Base-by-base conservation (phyloP, 106 monocot species). In the Dendrobium catenatum region DNA sequence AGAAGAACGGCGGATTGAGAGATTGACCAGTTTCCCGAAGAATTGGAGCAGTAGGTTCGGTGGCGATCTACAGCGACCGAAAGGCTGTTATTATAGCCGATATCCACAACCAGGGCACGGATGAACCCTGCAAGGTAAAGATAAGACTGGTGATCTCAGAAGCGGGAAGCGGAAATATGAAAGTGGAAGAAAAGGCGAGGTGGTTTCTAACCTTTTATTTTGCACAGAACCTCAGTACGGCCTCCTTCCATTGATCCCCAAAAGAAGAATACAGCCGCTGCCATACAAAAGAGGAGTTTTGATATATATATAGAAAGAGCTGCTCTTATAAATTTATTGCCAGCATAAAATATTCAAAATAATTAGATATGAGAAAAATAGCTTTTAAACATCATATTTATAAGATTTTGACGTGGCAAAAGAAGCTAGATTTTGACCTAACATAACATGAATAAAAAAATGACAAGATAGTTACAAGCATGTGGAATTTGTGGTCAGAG, bases 51-150 rank as follows among this genome's bases (percentile, higher is more conserved):
- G 43, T 20, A 74, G 74, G 4, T 74, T 44, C 19, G 74, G 43
- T 74, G n/a, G 74, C 43, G 43, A 74, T 74, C 74, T 41, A 74
- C 15, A 74, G 74, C 74, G 43, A 74, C n/a, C 74, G n/a, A 74
- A 74, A 43, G 42, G 43, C 74, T 18, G n/a, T 29, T 5, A 43
- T 74, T 74, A 19, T 74, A 6, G 41, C 43, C 40, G 43, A 74
- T 15, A 44, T 74, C 42, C 41, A 74, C 17, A 74, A 74, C 7
- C 17, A 74, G n/a, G n/a, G 74, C 18, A 41, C 41, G 43, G 43
- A 74, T 74, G 74, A 74, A 74, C 4, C 43, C 74, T 74, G 74
- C n/a, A 74, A 43, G 19, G 19, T 43, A 43, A 42, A 4, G 19
- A 74, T 19, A 43, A 74, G 20, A n/a, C 13, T 37, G n/a, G 7